Base-by-base conservation (phyloP, 768 basidiomycete species). In the Russula sp. region DNA sequence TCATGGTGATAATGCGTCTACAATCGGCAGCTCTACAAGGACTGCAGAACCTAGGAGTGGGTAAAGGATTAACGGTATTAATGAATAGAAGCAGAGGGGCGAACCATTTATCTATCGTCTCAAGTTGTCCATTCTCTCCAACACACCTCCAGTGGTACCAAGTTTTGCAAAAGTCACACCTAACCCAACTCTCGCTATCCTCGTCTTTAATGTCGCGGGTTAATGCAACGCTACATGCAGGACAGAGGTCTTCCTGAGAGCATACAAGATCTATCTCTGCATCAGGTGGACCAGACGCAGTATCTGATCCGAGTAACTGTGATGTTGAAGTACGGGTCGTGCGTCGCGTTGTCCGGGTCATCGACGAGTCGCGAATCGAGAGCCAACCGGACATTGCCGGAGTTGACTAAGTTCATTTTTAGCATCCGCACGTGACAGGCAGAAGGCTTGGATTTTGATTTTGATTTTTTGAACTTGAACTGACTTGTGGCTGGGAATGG, bases 121-220 rank as follows among this genome's bases (percentile, higher is more conserved):
- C 83, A 11, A 86, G 77, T 63, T 86, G 84, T 42, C 78, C 79
- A 14, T 81, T 82, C 47, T 84, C 80, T 29, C 87, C 86, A 14
- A 81, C 87, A 73, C 90, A 92, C 61, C 81, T 76, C 88, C 89
- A 93, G 69, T 92, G 89, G 70, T 84, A 92, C 90, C 89, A 92
- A 35, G 76, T 80, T 73, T 86, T 86, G 77, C 88, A 91, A 22
- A 80, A 79, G 68, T 92, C 90, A 70, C 92, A 94, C 65, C 84
- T 75, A 59, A 93, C 84, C 92, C 91, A 94, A 68, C 76, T 83
- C 65, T 90, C 88, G 70, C 86, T 86, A 64, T 83, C 80, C 55
- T 74, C 77, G 22, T 53, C 60, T 35, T 62, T 65, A 11, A 52
- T 13, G 38, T 63, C 39, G 54, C 57, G 34, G 25, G 64, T 47